A percentile compares a stretch with the other conserved stretches of the same genome.
These are phyloP conservation scores for Colletotrichum plurivorum DNA, from an alignment of 2,329 filamentous ascomycete species.

Conservation along the genomic window DNA sequence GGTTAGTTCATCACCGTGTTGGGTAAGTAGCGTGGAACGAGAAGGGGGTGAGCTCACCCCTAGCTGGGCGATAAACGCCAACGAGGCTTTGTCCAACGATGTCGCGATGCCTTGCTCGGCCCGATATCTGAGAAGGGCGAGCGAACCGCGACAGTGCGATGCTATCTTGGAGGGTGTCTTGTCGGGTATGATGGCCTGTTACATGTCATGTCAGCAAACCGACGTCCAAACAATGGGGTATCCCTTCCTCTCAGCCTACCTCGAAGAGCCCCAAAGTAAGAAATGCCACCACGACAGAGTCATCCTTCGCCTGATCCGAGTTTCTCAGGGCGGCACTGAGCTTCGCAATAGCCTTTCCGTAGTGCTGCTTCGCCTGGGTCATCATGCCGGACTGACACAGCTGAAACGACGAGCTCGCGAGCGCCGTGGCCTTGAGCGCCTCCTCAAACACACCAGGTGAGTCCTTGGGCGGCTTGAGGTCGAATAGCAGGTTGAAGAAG, in stretches of 20 bases:
- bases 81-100: slow-evolving; percentile 11
- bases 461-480: slow-evolving; percentile 35
- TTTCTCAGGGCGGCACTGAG: slow-evolving; percentile 9
- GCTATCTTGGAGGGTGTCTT: neutral
- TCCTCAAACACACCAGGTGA: slow-evolving; percentile 37
- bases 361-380: slow-evolving; percentile 14
- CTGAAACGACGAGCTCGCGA: slow-evolving; percentile 26
- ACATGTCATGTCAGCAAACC: neutral
- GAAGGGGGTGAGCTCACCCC: neutral
- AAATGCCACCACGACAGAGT: slow-evolving; percentile 21
- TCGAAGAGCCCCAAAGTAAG: slow-evolving; percentile 31
- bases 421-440: slow-evolving; percentile 34
- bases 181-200: slow-evolving; percentile 19
- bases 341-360: slow-evolving; percentile 19
- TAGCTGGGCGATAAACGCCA: slow-evolving; percentile 20
- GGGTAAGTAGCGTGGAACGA: no score
- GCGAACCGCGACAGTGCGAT: slow-evolving; percentile 23
- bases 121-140: slow-evolving; percentile 29
- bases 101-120: slow-evolving; percentile 29
- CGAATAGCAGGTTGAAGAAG: slow-evolving; percentile 3
- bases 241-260: neutral
- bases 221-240: no score
- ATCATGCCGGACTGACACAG: slow-evolving; percentile 29
- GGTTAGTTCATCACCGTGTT: neutral
- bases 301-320: slow-evolving; percentile 1